A percentile compares a stretch with the other conserved stretches of the same genome.
phyloP scores from a whole-genome alignment of 352 stramenopile genomes.

The Phytophthora sp. region DNA sequence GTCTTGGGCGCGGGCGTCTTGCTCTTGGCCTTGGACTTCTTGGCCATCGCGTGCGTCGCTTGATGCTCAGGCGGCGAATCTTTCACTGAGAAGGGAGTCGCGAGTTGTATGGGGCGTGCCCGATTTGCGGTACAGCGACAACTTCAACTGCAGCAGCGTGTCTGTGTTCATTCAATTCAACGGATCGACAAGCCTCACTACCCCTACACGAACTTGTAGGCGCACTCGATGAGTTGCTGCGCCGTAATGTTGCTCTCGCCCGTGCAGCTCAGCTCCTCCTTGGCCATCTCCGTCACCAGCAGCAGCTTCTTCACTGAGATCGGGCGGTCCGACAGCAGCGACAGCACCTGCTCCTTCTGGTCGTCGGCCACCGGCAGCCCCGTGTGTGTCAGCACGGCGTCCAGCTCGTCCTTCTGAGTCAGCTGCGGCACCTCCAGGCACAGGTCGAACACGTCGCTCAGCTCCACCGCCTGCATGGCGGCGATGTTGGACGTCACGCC shows the following conservation, averaged over 20 bases:
- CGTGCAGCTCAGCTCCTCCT: slow-evolving; percentile 80
- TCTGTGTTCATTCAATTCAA: too few species aligned
- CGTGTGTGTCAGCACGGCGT: slow-evolving; percentile 82
- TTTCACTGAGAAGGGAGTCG: slow-evolving; percentile 18
- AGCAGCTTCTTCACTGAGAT: slow-evolving; percentile 99
- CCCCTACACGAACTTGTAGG: slow-evolving; percentile 78
- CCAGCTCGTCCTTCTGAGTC: slow-evolving; percentile 88
- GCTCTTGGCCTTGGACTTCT: slow-evolving; percentile 66
- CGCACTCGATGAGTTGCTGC: slow-evolving; percentile 82
- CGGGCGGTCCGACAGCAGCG: slow-evolving; percentile 86
- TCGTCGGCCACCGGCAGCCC: slow-evolving; percentile 76
- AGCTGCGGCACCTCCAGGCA: slow-evolving; percentile 93
- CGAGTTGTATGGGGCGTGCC: background rate
- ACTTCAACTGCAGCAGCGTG: slow-evolving; percentile 15
- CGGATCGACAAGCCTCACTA: background rate
- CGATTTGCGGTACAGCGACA: background rate
- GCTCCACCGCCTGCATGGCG: slow-evolving; percentile 93
- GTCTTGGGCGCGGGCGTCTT: slow-evolving; percentile 33
- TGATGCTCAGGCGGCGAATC: slow-evolving; percentile 17
- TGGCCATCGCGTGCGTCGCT: slow-evolving; percentile 47
- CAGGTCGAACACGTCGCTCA: slow-evolving; percentile 95
- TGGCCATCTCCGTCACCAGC: slow-evolving; percentile 97
- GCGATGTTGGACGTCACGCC: slow-evolving; percentile 94
- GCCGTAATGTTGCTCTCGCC: slow-evolving; percentile 76
- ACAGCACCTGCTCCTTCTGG: slow-evolving; percentile 73